Conservation (phyloP, 805 yeast species). For the Candida ponderosae region DNA sequence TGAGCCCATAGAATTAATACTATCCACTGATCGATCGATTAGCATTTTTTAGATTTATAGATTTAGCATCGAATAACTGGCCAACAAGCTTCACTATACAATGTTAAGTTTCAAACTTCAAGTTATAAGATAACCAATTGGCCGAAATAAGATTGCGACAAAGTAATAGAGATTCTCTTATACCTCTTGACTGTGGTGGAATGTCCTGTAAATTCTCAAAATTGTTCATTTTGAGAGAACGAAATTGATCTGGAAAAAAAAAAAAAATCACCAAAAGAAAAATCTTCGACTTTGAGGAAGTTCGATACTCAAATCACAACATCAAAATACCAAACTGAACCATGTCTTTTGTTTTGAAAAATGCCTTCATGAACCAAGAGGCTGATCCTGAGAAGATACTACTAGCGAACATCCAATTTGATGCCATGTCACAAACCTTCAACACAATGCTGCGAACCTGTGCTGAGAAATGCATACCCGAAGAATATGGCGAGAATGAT, state of each 20-base stretch:
- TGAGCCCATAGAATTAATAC: too few species aligned
- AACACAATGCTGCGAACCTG: constrained; percentile 54
- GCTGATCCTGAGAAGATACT: constrained; percentile 55
- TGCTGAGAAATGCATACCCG: constrained; percentile 70
- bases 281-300: neutral
- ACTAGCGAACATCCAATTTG: constrained; percentile 60
- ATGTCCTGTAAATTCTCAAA: too few species aligned
- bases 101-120: too few species aligned
- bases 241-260: neutral
- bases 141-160: too few species aligned
- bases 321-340: neutral
- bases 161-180: too few species aligned
- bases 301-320: neutral
- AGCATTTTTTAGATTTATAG: too few species aligned
- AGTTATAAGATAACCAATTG: too few species aligned
- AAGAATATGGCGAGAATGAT: constrained; percentile 80
- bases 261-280: constrained; percentile 1
- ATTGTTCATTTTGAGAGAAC: too few species aligned
- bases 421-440: constrained; percentile 52
- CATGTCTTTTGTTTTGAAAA: constrained; percentile 58
- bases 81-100: too few species aligned
- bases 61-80: too few species aligned
- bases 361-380: constrained; percentile 36
- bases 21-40: too few species aligned
- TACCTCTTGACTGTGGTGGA: too few species aligned